Base-by-base conservation (phyloP, 2,329 filamentous ascomycete genomes). In the Xylaria digitata region DNA sequence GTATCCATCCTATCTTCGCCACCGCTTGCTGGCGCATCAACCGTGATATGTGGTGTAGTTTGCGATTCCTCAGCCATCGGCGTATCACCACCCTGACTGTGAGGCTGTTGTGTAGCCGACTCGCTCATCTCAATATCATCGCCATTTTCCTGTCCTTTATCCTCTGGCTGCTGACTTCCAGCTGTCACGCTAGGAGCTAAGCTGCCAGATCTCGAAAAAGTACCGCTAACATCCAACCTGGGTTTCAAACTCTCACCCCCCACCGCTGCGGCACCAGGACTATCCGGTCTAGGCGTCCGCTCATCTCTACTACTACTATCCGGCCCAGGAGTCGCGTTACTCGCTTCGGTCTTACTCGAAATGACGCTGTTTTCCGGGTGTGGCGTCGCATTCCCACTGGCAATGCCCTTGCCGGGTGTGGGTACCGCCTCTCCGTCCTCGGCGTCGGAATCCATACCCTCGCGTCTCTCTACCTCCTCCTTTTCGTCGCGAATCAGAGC, bases 401-500 rank as follows among this genome's bases (percentile, higher is more conserved):
- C 37, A 23, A 63, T 65, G 13, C 65, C 79, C 26, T 82, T 81
- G 21, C 83, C 86, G 3, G 66, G 66, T 5, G 68, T 70, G 2
- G 66, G 66, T 21, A 72, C 77, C 0, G 71, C 77, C 67, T 85
- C 84, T 5, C 82, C 85, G 43, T 89, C 89, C 72, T 90, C 90
- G 17, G 83, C 87, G 54, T 89, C 90, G 70, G 89, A 89, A 63
- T 88, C 87, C 88, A 93, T 93, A 34, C 93, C 93, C 78, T 96
- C 93, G 61, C 93, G 87, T 48, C 93, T 85, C 80, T 97, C 94
- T 0, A 96, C 92, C 80, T 97, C 94, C 78, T 97, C 94, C 81
- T 97, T 97, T 83, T 97, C 95, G 75, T 97, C 94, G 67, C 94
- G 89, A 75, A 98, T 97, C 78, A 96, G 85, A 55, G 92, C 86